Base-by-base conservation (phyloP, 768 basidiomycete genomes). In the Terana coerulea region DNA sequence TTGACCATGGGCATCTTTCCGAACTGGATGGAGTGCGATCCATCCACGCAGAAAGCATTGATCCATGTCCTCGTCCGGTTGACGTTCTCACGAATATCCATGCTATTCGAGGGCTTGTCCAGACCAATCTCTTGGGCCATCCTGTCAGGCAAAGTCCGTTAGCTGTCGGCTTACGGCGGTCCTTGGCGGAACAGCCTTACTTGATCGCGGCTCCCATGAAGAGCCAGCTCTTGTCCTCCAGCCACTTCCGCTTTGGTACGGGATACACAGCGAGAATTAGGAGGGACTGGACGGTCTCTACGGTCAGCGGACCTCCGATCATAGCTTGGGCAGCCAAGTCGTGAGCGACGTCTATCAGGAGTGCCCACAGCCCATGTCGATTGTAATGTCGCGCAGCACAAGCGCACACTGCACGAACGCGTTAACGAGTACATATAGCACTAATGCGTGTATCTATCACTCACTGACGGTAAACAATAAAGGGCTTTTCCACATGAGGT, bases 231-330 rank as follows among this genome's bases (percentile, higher is more conserved):
- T 79, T 67, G 61, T 87, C 84, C 59, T 87, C 82, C 22, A 75
- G 74, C 75, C 80, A 86, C 53, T 72, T 76, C 57, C 77, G 79
- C 59, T 77, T 75, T 0, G 81, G 80, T 11, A 75, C 65, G 15
- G 80, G 77, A 62, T 83, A 83, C 12, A 79, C 74, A 17, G 78
- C 74, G 63, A 84, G 69, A 21, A 88, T 60, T 8, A 86, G 67
- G 58, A 83, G 86, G 24, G 86, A 85, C 60, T 89, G 87, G 49
- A 81, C 83, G 22, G 83, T 76, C 58, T 89, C 87, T 14, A 88
- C 75, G 53, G 74, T 78, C 60, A 74, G 75, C 31, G 70, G 66
- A 6, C 77, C 78, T 46, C 77, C 75, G 3, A 78, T 69, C 21
- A 84, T 67, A 3, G 77, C 73, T 49, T 72, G 69, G 24, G 75